These are phyloP conservation scores for Lepiota brunneoincarnata DNA, from an alignment of 768 basidiomycete genomes.

Conservation along the genomic window DNA sequence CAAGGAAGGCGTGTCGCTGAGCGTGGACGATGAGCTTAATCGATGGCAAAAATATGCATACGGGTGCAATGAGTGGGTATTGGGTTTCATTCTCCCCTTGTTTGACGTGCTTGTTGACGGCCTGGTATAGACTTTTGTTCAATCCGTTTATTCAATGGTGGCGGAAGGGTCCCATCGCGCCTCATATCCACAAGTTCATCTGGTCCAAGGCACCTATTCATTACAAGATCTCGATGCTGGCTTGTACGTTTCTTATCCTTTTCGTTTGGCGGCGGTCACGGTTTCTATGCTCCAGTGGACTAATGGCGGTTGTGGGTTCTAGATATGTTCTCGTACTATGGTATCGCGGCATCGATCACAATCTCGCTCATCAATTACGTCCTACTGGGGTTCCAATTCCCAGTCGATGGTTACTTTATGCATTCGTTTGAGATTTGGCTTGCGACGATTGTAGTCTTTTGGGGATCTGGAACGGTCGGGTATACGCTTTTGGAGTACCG, in stretches of 20 bases:
- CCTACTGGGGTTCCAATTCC: slow-evolving; percentile 69
- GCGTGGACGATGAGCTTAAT: slow-evolving; percentile 85
- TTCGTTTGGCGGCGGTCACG: not conserved
- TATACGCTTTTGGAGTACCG: slow-evolving; percentile 75
- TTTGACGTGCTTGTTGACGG: slow-evolving; percentile 27
- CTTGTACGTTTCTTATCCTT: slow-evolving; percentile 39
- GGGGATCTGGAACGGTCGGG: slow-evolving; percentile 68
- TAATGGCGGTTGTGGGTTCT: not conserved
- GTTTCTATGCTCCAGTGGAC: too few relatives aligned
- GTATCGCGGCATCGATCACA: slow-evolving; percentile 66
- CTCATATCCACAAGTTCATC: slow-evolving; percentile 70
- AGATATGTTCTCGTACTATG: slow-evolving; percentile 61
- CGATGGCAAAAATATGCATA: slow-evolving; percentile 82
- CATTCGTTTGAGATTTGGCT: slow-evolving; percentile 82
- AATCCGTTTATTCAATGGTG: slow-evolving; percentile 79
- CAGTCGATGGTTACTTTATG: slow-evolving; percentile 74
- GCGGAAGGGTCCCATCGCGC: slow-evolving; percentile 72
- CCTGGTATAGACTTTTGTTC: slow-evolving; percentile 62
- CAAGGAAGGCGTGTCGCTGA: slow-evolving; percentile 89
- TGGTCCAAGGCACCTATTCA: slow-evolving; percentile 77
- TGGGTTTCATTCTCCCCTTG: slow-evolving; percentile 26
- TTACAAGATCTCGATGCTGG: slow-evolving; percentile 79
- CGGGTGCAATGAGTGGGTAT: slow-evolving; percentile 60
- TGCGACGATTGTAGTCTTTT: slow-evolving; percentile 74
- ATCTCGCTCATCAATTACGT: slow-evolving; percentile 73